phyloP scores from a whole-genome alignment of 495 filamentous ascomycete species.

The Pseudotulostoma volvatum region DNA sequence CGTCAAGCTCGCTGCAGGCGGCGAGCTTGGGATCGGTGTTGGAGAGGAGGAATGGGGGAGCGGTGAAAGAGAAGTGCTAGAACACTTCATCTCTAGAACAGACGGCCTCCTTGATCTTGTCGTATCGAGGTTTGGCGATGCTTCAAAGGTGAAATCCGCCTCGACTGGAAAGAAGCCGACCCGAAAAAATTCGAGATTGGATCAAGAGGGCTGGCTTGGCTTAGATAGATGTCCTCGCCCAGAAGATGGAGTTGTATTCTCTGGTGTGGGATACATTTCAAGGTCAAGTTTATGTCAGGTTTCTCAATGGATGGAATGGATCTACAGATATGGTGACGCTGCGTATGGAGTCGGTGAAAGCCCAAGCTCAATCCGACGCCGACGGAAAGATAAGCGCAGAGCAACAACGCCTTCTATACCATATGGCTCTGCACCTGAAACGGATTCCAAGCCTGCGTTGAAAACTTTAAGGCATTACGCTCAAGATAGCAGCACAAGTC shows the following conservation, averaged over 20 bases:
- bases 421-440: not conserved
- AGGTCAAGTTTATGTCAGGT: slow-evolving; percentile 47
- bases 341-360: slow-evolving; percentile 72
- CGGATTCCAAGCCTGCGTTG: slow-evolving; percentile 1
- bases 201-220: slow-evolving; percentile 46
- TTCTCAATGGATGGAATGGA: slow-evolving; percentile 67
- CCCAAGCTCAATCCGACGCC: slow-evolving; percentile 38
- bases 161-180: slow-evolving; percentile 1
- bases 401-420: slow-evolving; percentile 1
- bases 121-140: slow-evolving; percentile 68
- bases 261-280: slow-evolving; percentile 54
- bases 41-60: slow-evolving; percentile 89
- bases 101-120: slow-evolving; percentile 68
- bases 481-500: slow-evolving; percentile 17
- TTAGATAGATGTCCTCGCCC: slow-evolving; percentile 42
- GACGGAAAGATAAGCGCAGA: slow-evolving; percentile 20
- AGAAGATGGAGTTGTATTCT: slow-evolving; percentile 70
- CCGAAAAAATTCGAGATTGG: slow-evolving; percentile 1
- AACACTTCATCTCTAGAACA: slow-evolving; percentile 50
- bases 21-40: slow-evolving; percentile 76
- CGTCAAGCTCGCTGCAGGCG: slow-evolving; percentile 78
- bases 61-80: slow-evolving; percentile 78
- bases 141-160: slow-evolving; percentile 1
- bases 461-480: slow-evolving; percentile 6
- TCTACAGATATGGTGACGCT: slow-evolving; percentile 59